phyloP scores from a whole-genome alignment of 192 early-diverging fungal species.

The Coemansia sp. region DNA sequence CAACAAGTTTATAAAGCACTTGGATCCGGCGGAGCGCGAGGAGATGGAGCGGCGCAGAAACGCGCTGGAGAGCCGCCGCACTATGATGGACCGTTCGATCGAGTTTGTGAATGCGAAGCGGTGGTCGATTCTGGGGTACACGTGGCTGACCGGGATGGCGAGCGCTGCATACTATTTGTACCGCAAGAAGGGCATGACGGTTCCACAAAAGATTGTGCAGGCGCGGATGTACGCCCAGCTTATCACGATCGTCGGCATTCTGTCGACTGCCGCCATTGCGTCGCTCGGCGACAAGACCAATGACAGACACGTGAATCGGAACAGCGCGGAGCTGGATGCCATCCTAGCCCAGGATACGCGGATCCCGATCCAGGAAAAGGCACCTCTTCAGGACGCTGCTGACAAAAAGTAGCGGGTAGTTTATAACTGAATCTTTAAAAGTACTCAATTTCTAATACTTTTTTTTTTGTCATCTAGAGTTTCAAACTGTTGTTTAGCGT shows the following conservation, averaged over 20 bases:
- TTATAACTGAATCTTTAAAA: no score
- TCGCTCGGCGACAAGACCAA: constrained; percentile 30
- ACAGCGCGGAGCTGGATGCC: constrained; percentile 44
- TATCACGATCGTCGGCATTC: constrained; percentile 59
- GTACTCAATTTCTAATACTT: no score
- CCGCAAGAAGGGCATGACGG: constrained; percentile 53
- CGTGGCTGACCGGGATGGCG: constrained; percentile 51
- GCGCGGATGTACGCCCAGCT: constrained; percentile 73
- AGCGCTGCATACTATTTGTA: constrained; percentile 39
- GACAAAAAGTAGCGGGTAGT: neutral
- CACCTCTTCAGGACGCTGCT: no score
- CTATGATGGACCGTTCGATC: constrained; percentile 10
- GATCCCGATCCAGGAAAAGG: constrained; percentile 9
- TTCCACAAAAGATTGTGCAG: constrained; percentile 65
- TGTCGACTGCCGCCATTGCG: constrained; percentile 59
- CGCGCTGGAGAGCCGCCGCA: constrained; percentile 10
- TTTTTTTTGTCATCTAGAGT: no score
- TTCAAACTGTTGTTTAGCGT: no score
- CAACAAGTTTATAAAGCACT: constrained; percentile 21
- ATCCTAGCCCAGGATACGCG: constrained; percentile 32
- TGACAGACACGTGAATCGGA: constrained; percentile 19
- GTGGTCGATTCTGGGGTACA: constrained; percentile 52
- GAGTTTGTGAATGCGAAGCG: constrained; percentile 40
- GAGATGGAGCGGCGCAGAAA: constrained; percentile 1
- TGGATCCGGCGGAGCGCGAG: constrained; percentile 30